A percentile compares a stretch with the other conserved stretches of the same genome.
phyloP scores from a whole-genome alignment of 2,329 filamentous ascomycete species.

The Diplocarpon mali region DNA sequence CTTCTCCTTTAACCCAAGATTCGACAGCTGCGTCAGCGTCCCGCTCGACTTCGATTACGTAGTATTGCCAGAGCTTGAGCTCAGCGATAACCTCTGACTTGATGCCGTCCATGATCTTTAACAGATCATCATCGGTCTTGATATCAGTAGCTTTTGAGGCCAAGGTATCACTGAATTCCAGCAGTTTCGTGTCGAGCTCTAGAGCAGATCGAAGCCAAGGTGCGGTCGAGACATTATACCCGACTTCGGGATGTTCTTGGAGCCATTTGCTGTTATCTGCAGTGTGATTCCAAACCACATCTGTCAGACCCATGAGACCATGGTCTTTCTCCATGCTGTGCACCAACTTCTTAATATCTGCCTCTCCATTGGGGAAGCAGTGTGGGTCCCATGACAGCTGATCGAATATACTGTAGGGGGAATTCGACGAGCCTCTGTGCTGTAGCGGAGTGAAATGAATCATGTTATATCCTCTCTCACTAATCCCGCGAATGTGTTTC shows the following conservation, averaged over 20 bases:
- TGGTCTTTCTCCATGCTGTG: slow-evolving; percentile 74
- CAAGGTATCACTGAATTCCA: slow-evolving; percentile 52
- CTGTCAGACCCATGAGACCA: slow-evolving; percentile 77
- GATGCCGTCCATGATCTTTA: slow-evolving; percentile 72
- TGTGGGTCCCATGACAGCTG: slow-evolving; percentile 76
- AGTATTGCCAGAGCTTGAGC: slow-evolving; percentile 87
- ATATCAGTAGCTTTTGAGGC: slow-evolving; percentile 59
- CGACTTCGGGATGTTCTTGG: slow-evolving; percentile 84
- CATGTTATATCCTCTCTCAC: slow-evolving; percentile 94
- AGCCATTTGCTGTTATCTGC: slow-evolving; percentile 94
- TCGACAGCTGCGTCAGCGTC: slow-evolving; percentile 58
- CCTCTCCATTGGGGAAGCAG: slow-evolving; percentile 75
- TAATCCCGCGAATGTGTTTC: slow-evolving; percentile 77
- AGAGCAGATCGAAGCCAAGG: slow-evolving; percentile 65
- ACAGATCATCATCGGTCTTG: slow-evolving; percentile 58
- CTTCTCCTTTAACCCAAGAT: slow-evolving; percentile 56
- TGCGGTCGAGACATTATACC: slow-evolving; percentile 87
- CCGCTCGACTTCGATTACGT: slow-evolving; percentile 67
- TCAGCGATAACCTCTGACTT: slow-evolving; percentile 69
- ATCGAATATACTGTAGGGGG: slow-evolving; percentile 92
- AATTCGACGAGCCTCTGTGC: slow-evolving; percentile 80
- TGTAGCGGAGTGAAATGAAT: slow-evolving; percentile 95
- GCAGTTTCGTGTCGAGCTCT: slow-evolving; percentile 66
- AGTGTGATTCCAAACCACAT: slow-evolving; percentile 97
- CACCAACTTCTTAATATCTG: slow-evolving; percentile 68